Percentiles rank a stretch among this genome's conserved stretches.
Evolutionary conservation across 2,329 filamentous ascomycete species (phyloP).

Genomic region (Microdochium nivale): DNA sequence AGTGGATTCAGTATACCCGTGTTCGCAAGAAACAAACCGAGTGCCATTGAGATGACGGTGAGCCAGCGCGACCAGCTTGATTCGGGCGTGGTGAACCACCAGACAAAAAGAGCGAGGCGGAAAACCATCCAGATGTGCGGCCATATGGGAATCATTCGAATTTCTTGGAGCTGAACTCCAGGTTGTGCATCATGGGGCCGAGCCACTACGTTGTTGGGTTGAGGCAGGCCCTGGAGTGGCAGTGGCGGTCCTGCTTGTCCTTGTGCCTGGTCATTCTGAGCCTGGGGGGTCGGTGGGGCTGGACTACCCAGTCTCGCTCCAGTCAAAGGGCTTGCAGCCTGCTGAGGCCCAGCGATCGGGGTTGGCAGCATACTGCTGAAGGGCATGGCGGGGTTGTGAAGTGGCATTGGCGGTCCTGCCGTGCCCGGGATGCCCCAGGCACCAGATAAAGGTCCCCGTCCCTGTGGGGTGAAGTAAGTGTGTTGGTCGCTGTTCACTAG

Average conservation of each 20-base stretch:
- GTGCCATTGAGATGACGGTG: constrained; percentile 43
- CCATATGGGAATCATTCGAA: constrained; percentile 36
- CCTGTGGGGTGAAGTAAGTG: constrained; percentile 40
- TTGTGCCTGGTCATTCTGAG: constrained; percentile 13
- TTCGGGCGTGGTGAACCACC: constrained; percentile 53
- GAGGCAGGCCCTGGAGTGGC: constrained; percentile 16
- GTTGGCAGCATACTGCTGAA: constrained; percentile 3
- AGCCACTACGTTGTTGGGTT: constrained; percentile 16
- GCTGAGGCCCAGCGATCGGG: neutral
- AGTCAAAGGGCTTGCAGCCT: neutral
- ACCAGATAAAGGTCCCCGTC: neutral
- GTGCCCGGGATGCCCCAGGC: neutral
- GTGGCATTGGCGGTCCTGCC: constrained; percentile 7
- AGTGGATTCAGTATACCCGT: constrained; percentile 49
- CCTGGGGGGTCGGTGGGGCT: constrained; percentile 7
- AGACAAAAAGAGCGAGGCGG: constrained; percentile 50
- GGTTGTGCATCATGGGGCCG: constrained; percentile 17
- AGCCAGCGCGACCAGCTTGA: constrained; percentile 52
- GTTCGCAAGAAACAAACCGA: constrained; percentile 49
- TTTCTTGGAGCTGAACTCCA: constrained; percentile 18
- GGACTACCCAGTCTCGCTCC: neutral
- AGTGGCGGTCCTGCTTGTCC: constrained; percentile 16
- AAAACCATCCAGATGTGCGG: constrained; percentile 55
- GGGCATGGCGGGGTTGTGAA: constrained; percentile 7
- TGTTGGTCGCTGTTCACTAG: constrained; percentile 43